Evolutionary conservation across 768 basidiomycete genomes (phyloP).

Genomic region (Boletus patriciae): DNA sequence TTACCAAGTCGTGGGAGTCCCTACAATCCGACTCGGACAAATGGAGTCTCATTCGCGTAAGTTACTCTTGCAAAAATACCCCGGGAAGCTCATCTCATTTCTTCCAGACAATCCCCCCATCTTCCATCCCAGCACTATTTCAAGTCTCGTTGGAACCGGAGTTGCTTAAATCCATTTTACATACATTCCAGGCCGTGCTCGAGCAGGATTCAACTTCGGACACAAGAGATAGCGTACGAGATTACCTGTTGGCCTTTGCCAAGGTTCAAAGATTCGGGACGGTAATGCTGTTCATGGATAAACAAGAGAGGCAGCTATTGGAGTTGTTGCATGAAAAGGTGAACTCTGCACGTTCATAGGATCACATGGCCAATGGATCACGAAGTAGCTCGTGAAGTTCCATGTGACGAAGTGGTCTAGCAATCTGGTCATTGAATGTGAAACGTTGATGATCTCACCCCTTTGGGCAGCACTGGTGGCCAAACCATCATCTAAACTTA

Average conservation of each 20-base stretch:
- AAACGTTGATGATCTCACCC: too few species aligned
- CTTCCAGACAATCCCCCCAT: conserved; percentile 53
- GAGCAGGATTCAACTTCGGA: conserved; percentile 12
- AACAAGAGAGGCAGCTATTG: conserved; percentile 50
- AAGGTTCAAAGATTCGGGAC: conserved; percentile 63
- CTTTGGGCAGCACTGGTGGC: too few species aligned
- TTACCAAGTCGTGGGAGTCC: conserved; percentile 59
- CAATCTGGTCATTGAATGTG: too few species aligned
- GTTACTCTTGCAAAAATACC: conserved; percentile 23
- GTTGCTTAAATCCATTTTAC: conserved; percentile 57
- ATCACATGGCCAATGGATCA: background rate
- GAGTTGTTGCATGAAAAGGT: conserved; percentile 45
- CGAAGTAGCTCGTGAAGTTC: background rate
- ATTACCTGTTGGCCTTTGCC: conserved; percentile 54
- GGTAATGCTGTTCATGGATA: conserved; percentile 61
- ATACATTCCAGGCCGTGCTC: conserved; percentile 44
- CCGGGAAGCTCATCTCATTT: background rate
- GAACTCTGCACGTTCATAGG: conserved; percentile 9
- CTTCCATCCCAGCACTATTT: conserved; percentile 60
- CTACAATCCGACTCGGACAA: conserved; percentile 41
- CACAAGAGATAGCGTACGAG: conserved; percentile 31
- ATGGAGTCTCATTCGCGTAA: conserved; percentile 61
- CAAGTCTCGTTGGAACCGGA: conserved; percentile 68
- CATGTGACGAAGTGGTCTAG: background rate
- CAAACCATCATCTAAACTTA: too few species aligned